phyloP scores from a whole-genome alignment of 768 basidiomycete species.

The Hygrophorus pudorinus region DNA sequence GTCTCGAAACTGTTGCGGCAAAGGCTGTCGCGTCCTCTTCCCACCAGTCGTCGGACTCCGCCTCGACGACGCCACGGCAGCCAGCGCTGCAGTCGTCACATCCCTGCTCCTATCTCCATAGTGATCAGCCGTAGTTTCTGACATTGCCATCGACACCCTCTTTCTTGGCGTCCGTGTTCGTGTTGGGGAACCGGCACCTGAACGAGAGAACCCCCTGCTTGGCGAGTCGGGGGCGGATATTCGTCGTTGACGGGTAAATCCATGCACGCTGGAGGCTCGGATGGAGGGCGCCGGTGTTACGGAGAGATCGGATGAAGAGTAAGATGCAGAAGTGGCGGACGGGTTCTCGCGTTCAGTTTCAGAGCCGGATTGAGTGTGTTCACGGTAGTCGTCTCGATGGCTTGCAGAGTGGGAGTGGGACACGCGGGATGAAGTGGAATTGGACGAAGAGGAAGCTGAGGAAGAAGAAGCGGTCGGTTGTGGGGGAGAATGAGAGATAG shows the following conservation, averaged over 20 bases:
- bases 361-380: constrained; percentile 51
- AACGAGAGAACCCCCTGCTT: constrained; percentile 11
- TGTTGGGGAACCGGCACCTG: constrained; percentile 1
- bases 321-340: constrained; percentile 13
- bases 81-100: constrained; percentile 48
- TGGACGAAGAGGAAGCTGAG: constrained; percentile 23
- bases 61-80: constrained; percentile 48
- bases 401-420: constrained; percentile 18
- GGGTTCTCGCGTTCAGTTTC: constrained; percentile 68
- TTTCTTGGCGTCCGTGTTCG: constrained; percentile 8
- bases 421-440: constrained; percentile 21
- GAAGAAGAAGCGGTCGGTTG: constrained; percentile 24
- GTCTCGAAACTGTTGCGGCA: constrained; percentile 36
- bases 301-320: constrained; percentile 5
- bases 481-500: constrained; percentile 23
- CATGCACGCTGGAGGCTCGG: constrained; percentile 6
- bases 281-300: constrained; percentile 7
- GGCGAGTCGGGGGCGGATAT: constrained; percentile 36
- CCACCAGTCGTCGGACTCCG: constrained; percentile 31
- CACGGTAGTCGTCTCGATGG: constrained; percentile 23
- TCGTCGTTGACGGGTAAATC: constrained; percentile 20
- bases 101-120: constrained; percentile 21
- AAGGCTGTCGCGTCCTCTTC: constrained; percentile 26
- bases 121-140: constrained; percentile 19
- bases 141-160: constrained; percentile 18